These are phyloP conservation scores for Coccomyxa subellipsoidea DNA, from an alignment of 163 green algal species.

Conservation along the genomic window DNA sequence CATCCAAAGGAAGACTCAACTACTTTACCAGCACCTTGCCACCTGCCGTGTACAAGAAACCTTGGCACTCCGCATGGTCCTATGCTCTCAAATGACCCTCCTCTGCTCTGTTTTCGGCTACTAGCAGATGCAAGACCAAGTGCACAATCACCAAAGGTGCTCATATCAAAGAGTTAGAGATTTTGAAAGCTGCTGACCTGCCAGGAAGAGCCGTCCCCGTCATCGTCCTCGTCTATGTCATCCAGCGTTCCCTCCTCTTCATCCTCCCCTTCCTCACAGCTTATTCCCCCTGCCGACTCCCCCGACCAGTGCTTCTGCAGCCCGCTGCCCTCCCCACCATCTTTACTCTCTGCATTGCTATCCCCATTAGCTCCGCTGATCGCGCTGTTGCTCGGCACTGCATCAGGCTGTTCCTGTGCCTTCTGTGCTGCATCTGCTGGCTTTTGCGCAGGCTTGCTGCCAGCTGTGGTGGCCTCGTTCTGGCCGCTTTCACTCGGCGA, in stretches of 20 bases:
- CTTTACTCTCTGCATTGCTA: background rate
- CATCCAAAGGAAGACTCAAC: too few species aligned
- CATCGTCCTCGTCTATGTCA: slow-evolving; percentile 9
- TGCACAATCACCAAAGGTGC: too few species aligned
- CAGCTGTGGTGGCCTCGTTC: too few species aligned
- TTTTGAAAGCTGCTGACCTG: background rate
- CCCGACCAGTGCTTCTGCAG: background rate
- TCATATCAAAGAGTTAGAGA: too few species aligned
- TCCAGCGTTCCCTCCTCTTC: background rate
- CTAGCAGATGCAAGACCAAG: background rate
- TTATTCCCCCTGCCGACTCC: background rate
- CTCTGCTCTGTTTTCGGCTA: too few species aligned
- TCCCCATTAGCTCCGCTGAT: background rate
- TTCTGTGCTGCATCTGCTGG: too few species aligned
- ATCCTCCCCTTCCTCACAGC: background rate
- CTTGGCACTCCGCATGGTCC: too few species aligned
- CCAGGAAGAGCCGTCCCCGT: background rate
- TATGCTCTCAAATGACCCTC: too few species aligned
- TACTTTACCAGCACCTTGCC: too few species aligned
- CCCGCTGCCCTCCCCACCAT: background rate
- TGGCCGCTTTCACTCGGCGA: too few species aligned
- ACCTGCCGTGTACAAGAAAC: too few species aligned
- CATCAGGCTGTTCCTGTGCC: background rate
- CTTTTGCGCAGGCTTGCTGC: too few species aligned
- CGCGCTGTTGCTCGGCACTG: background rate